These are phyloP conservation scores for Dillenia suffruticosa DNA, from an alignment of 164 flowering plant genomes.

Conservation along the genomic window DNA sequence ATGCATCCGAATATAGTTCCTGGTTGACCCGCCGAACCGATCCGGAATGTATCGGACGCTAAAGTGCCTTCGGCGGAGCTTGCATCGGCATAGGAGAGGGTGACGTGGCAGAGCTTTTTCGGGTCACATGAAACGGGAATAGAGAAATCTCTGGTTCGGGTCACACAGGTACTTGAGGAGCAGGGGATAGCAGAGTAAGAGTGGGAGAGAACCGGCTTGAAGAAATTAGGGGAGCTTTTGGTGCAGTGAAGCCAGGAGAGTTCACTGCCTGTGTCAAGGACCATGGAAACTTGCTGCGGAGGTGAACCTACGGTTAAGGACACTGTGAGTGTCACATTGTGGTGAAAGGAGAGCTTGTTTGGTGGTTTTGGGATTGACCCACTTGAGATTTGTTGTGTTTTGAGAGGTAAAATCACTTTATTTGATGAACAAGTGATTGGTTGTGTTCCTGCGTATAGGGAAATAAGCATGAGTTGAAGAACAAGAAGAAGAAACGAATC, in stretches of 20 bases:
- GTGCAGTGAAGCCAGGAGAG: slow-evolving; percentile 79
- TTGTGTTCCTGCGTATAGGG: not conserved
- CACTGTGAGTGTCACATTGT: slow-evolving; percentile 60
- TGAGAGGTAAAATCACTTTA: slow-evolving; percentile 50
- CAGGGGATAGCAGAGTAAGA: slow-evolving; percentile 59
- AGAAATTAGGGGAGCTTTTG: slow-evolving; percentile 24
- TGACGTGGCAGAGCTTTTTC: slow-evolving; percentile 59
- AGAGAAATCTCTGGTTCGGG: slow-evolving; percentile 52
- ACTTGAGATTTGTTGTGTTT: slow-evolving; percentile 34
- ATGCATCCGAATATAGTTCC: slow-evolving; percentile 71
- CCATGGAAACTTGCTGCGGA: slow-evolving; percentile 70
- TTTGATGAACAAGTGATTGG: slow-evolving; percentile 1
- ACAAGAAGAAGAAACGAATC: slow-evolving; percentile 4
- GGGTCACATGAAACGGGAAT: slow-evolving; percentile 67
- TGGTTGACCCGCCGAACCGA: slow-evolving; percentile 38
- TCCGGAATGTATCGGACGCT: slow-evolving; percentile 53
- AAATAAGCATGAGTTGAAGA: not conserved
- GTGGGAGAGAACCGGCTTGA: slow-evolving; percentile 46
- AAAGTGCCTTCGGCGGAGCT: slow-evolving; percentile 71
- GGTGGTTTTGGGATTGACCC: slow-evolving; percentile 24
- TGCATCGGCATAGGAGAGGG: slow-evolving; percentile 65
- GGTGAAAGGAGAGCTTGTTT: slow-evolving; percentile 57
- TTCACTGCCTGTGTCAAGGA: slow-evolving; percentile 90
- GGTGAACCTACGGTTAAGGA: slow-evolving; percentile 73
- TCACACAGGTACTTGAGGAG: slow-evolving; percentile 48